A percentile compares a stretch with the other conserved stretches of the same genome.
Conservation (phyloP, 2,329 filamentous ascomycete genomes). For the Trichoderma endophyticum region DNA sequence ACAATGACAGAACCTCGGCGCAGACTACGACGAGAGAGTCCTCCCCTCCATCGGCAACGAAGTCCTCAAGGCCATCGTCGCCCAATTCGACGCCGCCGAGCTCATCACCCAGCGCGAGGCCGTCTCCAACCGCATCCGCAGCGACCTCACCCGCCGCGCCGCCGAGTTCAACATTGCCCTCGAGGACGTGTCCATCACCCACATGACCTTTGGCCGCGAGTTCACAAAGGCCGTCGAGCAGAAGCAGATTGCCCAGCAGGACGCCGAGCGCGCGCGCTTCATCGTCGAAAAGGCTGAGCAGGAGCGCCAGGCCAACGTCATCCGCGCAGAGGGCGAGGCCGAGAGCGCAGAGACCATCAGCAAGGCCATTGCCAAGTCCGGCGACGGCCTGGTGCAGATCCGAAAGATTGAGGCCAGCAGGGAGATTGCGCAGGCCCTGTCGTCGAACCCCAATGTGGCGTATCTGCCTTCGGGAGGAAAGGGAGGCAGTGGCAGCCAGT, state of each 20-base stretch:
- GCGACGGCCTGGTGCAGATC: conserved; percentile 93
- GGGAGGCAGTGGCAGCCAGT: conserved; percentile 51
- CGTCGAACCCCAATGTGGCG: conserved; percentile 89
- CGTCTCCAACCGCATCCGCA: conserved; percentile 89
- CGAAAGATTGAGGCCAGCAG: conserved; percentile 94
- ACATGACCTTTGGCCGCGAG: conserved; percentile 99
- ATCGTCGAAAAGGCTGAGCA: conserved; percentile 99
- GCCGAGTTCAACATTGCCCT: conserved; percentile 98
- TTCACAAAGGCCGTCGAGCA: conserved; percentile 99
- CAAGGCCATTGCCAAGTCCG: conserved; percentile 87
- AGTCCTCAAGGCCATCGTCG: conserved; percentile 97
- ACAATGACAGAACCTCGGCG: conserved; percentile 75
- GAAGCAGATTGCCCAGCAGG: conserved; percentile 99
- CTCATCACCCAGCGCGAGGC: conserved; percentile 98
- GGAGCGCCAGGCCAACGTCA: conserved; percentile 97
- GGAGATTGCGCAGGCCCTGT: conserved; percentile 89
- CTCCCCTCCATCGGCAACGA: conserved; percentile 99
- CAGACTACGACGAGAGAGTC: conserved; percentile 97
- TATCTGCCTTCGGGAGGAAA: conserved; percentile 75
- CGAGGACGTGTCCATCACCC: conserved; percentile 97
- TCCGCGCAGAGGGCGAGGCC: conserved; percentile 95
- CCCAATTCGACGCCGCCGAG: conserved; percentile 97
- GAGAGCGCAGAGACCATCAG: conserved; percentile 94
- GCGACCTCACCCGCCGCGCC: conserved; percentile 87
- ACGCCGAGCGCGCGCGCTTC: conserved; percentile 94